phyloP scores from a whole-genome alignment of 2,329 filamentous ascomycete species.

The Diaporthe vexans region DNA sequence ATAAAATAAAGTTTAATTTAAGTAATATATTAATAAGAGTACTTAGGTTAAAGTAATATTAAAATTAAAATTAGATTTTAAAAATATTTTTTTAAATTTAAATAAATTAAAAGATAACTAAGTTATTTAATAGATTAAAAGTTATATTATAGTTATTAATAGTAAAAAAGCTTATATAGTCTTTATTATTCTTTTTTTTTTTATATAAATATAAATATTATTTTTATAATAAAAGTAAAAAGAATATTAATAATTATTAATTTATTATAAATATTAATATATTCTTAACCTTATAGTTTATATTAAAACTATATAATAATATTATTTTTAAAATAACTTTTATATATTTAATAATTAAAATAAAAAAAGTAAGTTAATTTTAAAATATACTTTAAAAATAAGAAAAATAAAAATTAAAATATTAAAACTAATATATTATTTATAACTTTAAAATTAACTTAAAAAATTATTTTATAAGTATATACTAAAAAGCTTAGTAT shows the following conservation, averaged over 20 bases:
- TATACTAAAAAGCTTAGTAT: too few species aligned
- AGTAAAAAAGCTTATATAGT: neutral
- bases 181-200: neutral
- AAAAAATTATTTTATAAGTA: neutral
- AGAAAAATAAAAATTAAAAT: neutral
- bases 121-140: neutral
- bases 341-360: neutral
- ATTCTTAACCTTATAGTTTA: neutral
- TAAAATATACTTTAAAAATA: neutral
- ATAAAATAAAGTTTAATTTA: neutral
- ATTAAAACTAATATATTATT: neutral
- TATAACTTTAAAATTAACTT: neutral
- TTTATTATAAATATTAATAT: neutral
- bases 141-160: neutral
- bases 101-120: neutral
- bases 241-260: neutral
- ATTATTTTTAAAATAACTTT: slow-evolving; percentile 4
- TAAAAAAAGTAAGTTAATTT: neutral
- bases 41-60: neutral
- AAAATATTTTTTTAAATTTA: neutral
- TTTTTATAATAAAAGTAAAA: neutral
- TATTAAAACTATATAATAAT: neutral
- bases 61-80: too few species aligned
- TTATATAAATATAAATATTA: neutral
- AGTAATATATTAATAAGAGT: too few species aligned